Evolutionary conservation across 148 eudicot genomes (phyloP).

Genomic region (Diospyros lotus): DNA sequence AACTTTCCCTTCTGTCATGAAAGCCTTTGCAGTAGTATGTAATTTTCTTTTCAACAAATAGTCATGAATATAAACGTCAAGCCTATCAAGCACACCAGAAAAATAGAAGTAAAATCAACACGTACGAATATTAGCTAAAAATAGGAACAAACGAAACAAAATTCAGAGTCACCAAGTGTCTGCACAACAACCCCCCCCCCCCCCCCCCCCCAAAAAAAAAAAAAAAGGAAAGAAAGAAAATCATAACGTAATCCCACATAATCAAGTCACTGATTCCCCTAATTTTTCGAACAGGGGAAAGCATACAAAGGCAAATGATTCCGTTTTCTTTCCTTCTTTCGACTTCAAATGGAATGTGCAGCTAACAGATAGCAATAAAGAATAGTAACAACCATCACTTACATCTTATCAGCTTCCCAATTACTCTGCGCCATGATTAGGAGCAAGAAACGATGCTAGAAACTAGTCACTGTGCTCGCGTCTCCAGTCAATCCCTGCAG

Average conservation of each 20-base stretch:
- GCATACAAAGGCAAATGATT: no score
- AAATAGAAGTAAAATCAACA: neutral
- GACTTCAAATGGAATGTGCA: neutral
- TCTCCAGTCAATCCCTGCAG: conserved; percentile 9
- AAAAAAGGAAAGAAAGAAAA: neutral
- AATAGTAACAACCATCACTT: conserved; percentile 10
- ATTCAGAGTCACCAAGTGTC: no score
- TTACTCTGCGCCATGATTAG: conserved; percentile 47
- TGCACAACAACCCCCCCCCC: no score
- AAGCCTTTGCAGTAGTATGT: conserved; percentile 91
- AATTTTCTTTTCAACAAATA: conserved; percentile 87
- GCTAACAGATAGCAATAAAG: neutral
- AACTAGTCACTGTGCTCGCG: neutral
- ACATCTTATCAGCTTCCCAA: conserved; percentile 61
- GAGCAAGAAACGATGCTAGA: conserved; percentile 4
- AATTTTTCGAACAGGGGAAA: neutral
- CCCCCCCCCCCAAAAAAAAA: no score
- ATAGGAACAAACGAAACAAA: neutral
- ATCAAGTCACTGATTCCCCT: neutral
- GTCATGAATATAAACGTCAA: conserved; percentile 97
- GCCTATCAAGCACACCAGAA: conserved; percentile 42
- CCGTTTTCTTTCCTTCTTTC: no score
- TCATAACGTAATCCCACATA: neutral
- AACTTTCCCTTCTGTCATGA: conserved; percentile 99
- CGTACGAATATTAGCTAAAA: conserved; percentile 2